These are phyloP conservation scores for Senecio squalidus DNA, from an alignment of 140 eudicot genomes.

Conservation along the genomic window DNA sequence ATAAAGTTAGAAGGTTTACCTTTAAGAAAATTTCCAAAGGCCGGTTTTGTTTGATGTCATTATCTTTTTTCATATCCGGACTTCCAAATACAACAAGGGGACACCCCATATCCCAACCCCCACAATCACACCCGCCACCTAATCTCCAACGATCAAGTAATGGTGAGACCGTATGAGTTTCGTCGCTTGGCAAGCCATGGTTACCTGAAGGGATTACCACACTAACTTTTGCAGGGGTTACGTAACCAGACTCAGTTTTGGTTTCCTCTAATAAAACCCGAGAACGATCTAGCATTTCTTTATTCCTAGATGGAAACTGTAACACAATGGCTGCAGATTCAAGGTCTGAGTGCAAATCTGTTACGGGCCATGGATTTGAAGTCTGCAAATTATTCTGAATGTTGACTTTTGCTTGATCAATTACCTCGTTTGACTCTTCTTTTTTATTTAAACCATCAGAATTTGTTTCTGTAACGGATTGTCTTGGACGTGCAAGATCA, in stretches of 20 bases:
- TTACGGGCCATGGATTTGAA: conserved; percentile 38
- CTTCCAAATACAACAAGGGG: conserved; percentile 55
- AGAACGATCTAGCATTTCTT: conserved; percentile 48
- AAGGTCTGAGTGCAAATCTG: conserved; percentile 69
- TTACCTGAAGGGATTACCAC: conserved; percentile 76
- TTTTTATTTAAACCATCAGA: conserved; percentile 22
- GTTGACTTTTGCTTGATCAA: conserved; percentile 32
- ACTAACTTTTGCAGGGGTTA: conserved; percentile 39
- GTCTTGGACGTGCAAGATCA: conserved; percentile 61
- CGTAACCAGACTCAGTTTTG: conserved; percentile 23
- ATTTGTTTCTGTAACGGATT: conserved; percentile 28
- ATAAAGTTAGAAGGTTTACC: conserved; percentile 50
- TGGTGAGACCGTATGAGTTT: conserved; percentile 57
- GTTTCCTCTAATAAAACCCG: conserved; percentile 24
- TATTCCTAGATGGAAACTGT: conserved; percentile 57
- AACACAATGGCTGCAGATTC: conserved; percentile 83
- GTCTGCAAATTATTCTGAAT: conserved; percentile 22
- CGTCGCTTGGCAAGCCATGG: conserved; percentile 66
- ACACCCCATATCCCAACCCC: conserved; percentile 96
- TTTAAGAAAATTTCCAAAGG: conserved; percentile 49
- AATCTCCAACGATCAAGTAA: conserved; percentile 80
- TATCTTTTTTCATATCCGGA: conserved; percentile 31
- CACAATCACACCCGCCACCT: conserved; percentile 94
- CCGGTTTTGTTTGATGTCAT: conserved; percentile 21
- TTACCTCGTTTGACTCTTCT: conserved; percentile 29